Evolutionary conservation across 2,329 filamentous ascomycete genomes (phyloP).

Genomic region (Arthroderma uncinatum): DNA sequence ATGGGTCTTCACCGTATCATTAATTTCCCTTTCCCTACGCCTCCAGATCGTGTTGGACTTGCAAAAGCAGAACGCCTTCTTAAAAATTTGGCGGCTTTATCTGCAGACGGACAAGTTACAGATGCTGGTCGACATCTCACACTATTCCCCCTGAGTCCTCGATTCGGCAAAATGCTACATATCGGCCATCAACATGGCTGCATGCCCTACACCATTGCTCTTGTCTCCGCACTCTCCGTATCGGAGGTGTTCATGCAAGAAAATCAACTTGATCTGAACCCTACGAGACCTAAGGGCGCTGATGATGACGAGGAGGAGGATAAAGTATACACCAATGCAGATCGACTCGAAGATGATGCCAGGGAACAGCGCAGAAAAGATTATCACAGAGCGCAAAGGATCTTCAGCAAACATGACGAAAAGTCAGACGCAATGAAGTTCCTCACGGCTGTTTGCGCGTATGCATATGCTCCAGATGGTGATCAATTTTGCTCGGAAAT

Average conservation of each 20-base stretch:
- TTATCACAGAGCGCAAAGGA: conserved; percentile 62
- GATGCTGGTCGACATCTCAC: conserved; percentile 70
- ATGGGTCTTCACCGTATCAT: conserved; percentile 85
- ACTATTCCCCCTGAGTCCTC: conserved; percentile 77
- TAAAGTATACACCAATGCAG: conserved; percentile 48
- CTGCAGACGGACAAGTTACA: conserved; percentile 61
- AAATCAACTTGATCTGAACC: conserved; percentile 57
- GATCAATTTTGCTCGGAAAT: conserved; percentile 68
- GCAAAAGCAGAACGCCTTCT: conserved; percentile 77
- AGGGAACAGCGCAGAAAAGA: conserved; percentile 54
- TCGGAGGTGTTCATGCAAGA: conserved; percentile 80
- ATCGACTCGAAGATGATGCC: conserved; percentile 60
- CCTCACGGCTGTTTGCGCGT: conserved; percentile 77
- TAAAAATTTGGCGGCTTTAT: conserved; percentile 72
- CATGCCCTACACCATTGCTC: conserved; percentile 71
- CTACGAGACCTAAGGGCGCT: conserved; percentile 26
- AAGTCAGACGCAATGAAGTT: conserved; percentile 81
- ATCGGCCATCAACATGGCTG: conserved; percentile 75
- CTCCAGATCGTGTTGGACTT: conserved; percentile 65
- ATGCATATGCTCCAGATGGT: conserved; percentile 56
- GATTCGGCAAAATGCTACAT: conserved; percentile 84
- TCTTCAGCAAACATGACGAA: conserved; percentile 71
- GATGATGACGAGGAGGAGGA: conserved; percentile 31
- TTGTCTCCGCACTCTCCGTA: conserved; percentile 80
- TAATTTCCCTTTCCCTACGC: conserved; percentile 93